These are phyloP conservation scores for Tylopilus felleus DNA, from an alignment of 768 basidiomycete species.

Conservation along the genomic window DNA sequence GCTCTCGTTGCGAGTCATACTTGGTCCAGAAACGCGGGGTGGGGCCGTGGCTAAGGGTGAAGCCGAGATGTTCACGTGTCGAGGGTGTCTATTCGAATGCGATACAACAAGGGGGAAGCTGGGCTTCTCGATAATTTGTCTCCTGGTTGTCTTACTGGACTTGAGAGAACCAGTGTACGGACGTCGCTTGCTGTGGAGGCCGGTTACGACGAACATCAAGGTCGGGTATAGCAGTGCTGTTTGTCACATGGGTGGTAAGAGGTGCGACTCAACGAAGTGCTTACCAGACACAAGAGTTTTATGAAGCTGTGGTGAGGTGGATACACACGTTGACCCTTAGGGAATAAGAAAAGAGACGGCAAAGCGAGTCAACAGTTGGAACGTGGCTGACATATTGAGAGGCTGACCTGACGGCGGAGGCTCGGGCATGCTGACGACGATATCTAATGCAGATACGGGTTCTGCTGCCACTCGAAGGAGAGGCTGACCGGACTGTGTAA, in stretches of 20 bases:
- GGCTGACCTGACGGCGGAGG: slow-evolving; percentile 11
- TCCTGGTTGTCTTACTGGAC: not conserved
- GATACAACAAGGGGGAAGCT: not conserved
- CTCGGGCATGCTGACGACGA: not conserved
- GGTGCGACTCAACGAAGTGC: slow-evolving; percentile 1
- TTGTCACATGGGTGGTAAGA: slow-evolving; percentile 14
- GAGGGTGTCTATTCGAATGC: not conserved
- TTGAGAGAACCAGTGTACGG: not conserved
- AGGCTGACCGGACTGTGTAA: not conserved
- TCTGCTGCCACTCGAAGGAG: not conserved
- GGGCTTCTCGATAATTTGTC: not conserved
- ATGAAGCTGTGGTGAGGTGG: not conserved
- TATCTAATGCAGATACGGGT: too few relatives aligned
- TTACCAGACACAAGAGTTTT: slow-evolving; percentile 4
- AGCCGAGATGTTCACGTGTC: not conserved
- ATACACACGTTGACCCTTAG: not conserved
- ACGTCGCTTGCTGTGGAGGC: slow-evolving; percentile 24
- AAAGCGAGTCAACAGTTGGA: not conserved
- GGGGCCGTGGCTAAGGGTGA: not conserved
- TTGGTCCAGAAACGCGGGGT: not conserved
- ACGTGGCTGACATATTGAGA: slow-evolving; percentile 17
- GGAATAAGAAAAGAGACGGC: not conserved
- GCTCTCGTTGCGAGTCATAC: slow-evolving; percentile 4
- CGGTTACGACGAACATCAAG: slow-evolving; percentile 24
- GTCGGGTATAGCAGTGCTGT: slow-evolving; percentile 5